Evolutionary conservation across 1,284 basidiomycete species (phyloP).

Genomic region (Wolfiporia cocos): DNA sequence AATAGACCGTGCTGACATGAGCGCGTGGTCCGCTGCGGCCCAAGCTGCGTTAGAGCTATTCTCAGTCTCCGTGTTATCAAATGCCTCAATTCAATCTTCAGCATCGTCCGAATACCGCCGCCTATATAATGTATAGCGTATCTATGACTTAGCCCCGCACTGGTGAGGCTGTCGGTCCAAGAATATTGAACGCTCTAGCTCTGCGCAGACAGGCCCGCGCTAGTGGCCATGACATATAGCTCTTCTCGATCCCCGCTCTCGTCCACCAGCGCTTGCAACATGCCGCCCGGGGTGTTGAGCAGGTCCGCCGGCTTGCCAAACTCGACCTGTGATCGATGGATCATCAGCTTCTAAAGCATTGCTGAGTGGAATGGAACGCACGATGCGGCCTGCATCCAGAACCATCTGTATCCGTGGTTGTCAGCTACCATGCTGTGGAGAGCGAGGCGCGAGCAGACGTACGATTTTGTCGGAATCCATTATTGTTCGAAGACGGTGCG

Average conservation of each 20-base stretch:
- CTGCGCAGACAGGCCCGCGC: not conserved
- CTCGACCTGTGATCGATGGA: conserved; percentile 33
- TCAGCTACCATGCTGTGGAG: not conserved
- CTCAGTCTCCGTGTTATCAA: too few species aligned
- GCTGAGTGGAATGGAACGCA: conserved; percentile 9
- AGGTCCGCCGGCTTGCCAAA: conserved; percentile 54
- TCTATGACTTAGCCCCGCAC: too few species aligned
- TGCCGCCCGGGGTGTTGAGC: conserved; percentile 40
- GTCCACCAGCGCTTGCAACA: conserved; percentile 51
- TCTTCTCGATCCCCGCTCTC: conserved; percentile 35
- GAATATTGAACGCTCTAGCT: too few species aligned
- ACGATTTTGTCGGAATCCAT: conserved; percentile 49
- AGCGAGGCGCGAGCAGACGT: conserved; percentile 11
- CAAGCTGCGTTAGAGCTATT: too few species aligned
- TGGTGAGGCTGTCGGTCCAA: too few species aligned
- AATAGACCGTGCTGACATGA: too few species aligned
- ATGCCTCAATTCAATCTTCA: too few species aligned
- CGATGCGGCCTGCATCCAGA: conserved; percentile 28
- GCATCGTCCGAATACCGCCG: too few species aligned
- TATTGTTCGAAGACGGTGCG: conserved; percentile 66
- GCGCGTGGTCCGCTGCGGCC: too few species aligned
- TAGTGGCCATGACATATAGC: not conserved
- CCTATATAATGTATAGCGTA: too few species aligned
- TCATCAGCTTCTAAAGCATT: not conserved
- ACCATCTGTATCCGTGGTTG: conserved; percentile 26